Percentiles rank a stretch among this genome's conserved stretches.
These are phyloP conservation scores for Starmerella etchellsii DNA, from an alignment of 805 yeast species.

Conservation along the genomic window DNA sequence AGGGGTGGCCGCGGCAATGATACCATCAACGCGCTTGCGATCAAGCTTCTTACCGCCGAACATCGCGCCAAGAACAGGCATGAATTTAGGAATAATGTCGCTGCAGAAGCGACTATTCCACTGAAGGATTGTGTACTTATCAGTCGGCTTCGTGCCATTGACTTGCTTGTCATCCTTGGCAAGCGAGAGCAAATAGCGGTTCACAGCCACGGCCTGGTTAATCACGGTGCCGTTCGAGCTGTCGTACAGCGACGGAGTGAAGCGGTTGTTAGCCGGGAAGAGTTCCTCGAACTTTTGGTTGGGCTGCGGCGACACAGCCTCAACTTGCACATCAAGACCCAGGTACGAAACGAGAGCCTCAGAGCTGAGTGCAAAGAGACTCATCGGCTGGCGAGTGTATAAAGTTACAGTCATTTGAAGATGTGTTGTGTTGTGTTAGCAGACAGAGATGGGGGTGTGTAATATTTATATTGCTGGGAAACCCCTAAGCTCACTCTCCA, in stretches of 20 bases:
- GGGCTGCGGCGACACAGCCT: constrained; percentile 7
- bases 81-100: constrained; percentile 43
- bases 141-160: constrained; percentile 11
- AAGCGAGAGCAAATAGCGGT: constrained; percentile 18
- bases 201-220: constrained; percentile 20
- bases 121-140: constrained; percentile 36
- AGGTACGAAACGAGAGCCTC: constrained; percentile 18
- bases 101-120: constrained; percentile 68
- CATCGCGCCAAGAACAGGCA: constrained; percentile 43
- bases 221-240: constrained; percentile 8
- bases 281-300: constrained; percentile 11
- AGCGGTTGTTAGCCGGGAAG: constrained; percentile 14
- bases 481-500: too few species aligned
- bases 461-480: too few species aligned
- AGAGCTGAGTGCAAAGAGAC: constrained; percentile 15
- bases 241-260: constrained; percentile 18
- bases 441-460: too few species aligned
- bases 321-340: constrained; percentile 16
- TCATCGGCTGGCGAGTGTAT: constrained; percentile 14
- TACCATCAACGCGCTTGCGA: constrained; percentile 49
- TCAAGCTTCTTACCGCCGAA: constrained; percentile 59
- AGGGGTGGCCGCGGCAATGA: constrained; percentile 27
- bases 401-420: constrained; percentile 19
- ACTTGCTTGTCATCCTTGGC: constrained; percentile 19
- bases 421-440: neutral